Evolutionary conservation across 1,139 yeast species (phyloP).

Genomic region (Hyphopichia pseudoburtonii): DNA sequence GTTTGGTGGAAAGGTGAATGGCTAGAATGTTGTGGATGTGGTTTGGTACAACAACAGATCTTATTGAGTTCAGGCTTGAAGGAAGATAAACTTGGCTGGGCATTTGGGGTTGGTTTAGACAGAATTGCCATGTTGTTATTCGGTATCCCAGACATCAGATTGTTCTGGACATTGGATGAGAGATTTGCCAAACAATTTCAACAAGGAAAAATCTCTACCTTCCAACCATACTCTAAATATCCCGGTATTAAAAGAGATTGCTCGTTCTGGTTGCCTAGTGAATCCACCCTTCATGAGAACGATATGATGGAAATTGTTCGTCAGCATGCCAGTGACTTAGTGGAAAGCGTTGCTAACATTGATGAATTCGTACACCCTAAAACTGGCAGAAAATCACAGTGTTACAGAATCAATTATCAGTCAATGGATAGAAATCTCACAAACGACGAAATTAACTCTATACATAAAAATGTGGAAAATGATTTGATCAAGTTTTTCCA

Average conservation of each 20-base stretch:
- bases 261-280: conserved; percentile 80
- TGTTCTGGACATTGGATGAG: conserved; percentile 87
- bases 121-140: conserved; percentile 93
- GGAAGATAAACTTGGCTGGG: conserved; percentile 81
- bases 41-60: conserved; percentile 81
- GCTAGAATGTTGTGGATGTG: conserved; percentile 97
- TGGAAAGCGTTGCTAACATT: conserved; percentile 76
- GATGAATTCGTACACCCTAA: conserved; percentile 89
- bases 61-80: conserved; percentile 68
- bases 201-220: conserved; percentile 63
- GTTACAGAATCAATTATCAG: conserved; percentile 89
- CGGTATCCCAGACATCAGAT: conserved; percentile 91
- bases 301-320: conserved; percentile 95
- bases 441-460: conserved; percentile 70
- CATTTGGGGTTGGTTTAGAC: conserved; percentile 95
- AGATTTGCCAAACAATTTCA: conserved; percentile 74
- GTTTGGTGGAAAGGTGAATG: conserved; percentile 99
- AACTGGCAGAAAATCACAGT: conserved; percentile 71
- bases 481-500: conserved; percentile 52
- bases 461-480: conserved; percentile 64
- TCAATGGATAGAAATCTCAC: conserved; percentile 93
- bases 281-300: conserved; percentile 63
- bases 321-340: conserved; percentile 79
- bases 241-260: conserved; percentile 88
- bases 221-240: conserved; percentile 86